Base-by-base conservation (phyloP, 371 early-diverging fungal species). In the Nematocida parisii region DNA sequence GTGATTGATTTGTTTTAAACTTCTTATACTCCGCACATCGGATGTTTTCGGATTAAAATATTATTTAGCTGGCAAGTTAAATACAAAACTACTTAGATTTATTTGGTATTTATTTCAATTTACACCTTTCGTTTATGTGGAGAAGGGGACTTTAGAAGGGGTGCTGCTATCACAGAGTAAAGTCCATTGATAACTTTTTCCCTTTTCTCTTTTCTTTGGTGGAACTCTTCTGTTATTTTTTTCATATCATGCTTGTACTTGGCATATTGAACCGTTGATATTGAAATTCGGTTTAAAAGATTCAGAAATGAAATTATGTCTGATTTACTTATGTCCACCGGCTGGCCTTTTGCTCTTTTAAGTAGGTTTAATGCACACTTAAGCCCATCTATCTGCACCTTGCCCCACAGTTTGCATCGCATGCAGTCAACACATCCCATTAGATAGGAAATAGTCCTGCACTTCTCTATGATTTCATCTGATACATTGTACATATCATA, bases 341-440 rank as follows among this genome's bases (percentile, higher is more conserved):
- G 0, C 15, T 20, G 60, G 13, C 54, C 62, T 45, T 40, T 6
- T 44, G 54, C 47, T n/a, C 52, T 57, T 11, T 15, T 22, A 13
- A 77, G 33, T 9, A 81, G 20, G 20, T 55, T 61, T 6, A 81
- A 5, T 20, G 75, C 56, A 47, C 82, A 75, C 44, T 66, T 58
- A 18, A 81, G 73, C 5, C 82, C 82, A 50, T 62, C 73, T 5
- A 81, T n/a, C 42, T 81, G 72, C 27, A 81, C 72, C 52, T 66
- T 81, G n/a, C 82, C 82, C 82, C 82, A 81, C 22, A 81, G 64
- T 27, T 75, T 81, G 61, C 82, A 81, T 22, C 82, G 13, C 54
- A 73, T 40, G 67, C 82, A 81, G 39, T 55, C 33, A 11, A 81
- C 75, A 46, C 82, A 81, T 40, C 55, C 60, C 47, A 77, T 58